Evolutionary conservation across 352 stramenopile species (phyloP).

Genomic region (Phytophthora ramorum): DNA sequence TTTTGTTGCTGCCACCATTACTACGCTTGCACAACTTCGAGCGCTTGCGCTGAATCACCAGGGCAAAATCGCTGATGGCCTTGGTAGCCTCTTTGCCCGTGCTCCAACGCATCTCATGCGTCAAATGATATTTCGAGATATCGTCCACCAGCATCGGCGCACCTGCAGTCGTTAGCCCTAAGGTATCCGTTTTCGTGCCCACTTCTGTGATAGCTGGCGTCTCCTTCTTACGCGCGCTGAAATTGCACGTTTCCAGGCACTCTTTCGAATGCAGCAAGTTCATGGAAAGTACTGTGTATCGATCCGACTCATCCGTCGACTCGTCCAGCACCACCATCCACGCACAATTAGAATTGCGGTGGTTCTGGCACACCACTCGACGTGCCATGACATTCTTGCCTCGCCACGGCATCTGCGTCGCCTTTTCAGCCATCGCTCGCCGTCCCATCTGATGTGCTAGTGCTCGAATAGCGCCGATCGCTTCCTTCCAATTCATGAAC

Average conservation of each 20-base stretch:
- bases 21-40: constrained; percentile 84
- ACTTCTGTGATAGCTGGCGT: background rate
- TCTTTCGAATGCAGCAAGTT: constrained; percentile 72
- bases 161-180: constrained; percentile 10
- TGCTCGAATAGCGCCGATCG: constrained; percentile 53
- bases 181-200: constrained; percentile 4
- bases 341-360: constrained; percentile 75
- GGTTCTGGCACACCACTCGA: constrained; percentile 72
- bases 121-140: constrained; percentile 72
- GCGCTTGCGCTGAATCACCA: constrained; percentile 83
- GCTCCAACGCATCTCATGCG: constrained; percentile 83
- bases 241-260: constrained; percentile 81
- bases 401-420: constrained; percentile 47
- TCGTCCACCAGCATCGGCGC: constrained; percentile 63
- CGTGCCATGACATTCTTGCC: constrained; percentile 55
- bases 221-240: constrained; percentile 67
- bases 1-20: constrained; percentile 87
- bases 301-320: constrained; percentile 40
- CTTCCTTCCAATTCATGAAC: constrained; percentile 70
- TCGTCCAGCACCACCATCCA: constrained; percentile 74
- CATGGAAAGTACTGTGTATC: constrained; percentile 65
- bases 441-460: constrained; percentile 67
- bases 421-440: constrained; percentile 62
- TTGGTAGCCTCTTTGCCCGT: constrained; percentile 82
- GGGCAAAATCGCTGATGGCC: constrained; percentile 76